These are phyloP conservation scores for Danielozyma ontarioensis DNA, from an alignment of 805 yeast species.

Conservation along the genomic window DNA sequence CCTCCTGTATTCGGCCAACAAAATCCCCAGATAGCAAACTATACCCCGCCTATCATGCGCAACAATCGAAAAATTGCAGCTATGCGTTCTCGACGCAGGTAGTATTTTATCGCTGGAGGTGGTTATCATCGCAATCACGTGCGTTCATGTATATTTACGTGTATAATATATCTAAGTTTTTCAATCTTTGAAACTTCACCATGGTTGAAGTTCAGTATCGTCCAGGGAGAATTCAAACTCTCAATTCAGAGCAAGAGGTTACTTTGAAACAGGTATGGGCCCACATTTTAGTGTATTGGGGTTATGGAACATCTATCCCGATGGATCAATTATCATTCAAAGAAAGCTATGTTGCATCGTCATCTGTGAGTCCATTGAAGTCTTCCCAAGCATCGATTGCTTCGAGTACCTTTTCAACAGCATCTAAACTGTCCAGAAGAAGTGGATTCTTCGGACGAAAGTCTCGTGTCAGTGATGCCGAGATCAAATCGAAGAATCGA, in stretches of 20 bases:
- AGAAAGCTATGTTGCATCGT: not conserved
- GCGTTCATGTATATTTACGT: no score
- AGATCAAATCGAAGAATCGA: no score
- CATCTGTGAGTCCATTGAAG: not conserved
- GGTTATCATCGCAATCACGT: no score
- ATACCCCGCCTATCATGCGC: not conserved
- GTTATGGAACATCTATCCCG: not conserved
- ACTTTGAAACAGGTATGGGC: constrained; percentile 71
- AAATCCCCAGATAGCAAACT: no score
- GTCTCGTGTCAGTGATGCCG: no score
- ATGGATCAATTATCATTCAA: not conserved
- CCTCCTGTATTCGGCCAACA: constrained; percentile 5
- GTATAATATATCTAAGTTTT: no score
- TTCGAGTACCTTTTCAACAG: no score
- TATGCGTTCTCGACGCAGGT: not conserved
- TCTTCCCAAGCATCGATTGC: not conserved
- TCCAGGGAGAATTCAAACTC: constrained; percentile 34
- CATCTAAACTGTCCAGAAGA: not conserved
- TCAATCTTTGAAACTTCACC: no score
- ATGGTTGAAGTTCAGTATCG: no score
- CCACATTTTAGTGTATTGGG: constrained; percentile 43
- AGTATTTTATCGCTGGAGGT: no score
- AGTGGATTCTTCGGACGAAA: not conserved
- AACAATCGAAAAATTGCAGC: not conserved
- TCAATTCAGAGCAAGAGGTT: constrained; percentile 41